Evolutionary conservation across 1,284 basidiomycete genomes (phyloP).

Genomic region (Apiotrichum montevideense): DNA sequence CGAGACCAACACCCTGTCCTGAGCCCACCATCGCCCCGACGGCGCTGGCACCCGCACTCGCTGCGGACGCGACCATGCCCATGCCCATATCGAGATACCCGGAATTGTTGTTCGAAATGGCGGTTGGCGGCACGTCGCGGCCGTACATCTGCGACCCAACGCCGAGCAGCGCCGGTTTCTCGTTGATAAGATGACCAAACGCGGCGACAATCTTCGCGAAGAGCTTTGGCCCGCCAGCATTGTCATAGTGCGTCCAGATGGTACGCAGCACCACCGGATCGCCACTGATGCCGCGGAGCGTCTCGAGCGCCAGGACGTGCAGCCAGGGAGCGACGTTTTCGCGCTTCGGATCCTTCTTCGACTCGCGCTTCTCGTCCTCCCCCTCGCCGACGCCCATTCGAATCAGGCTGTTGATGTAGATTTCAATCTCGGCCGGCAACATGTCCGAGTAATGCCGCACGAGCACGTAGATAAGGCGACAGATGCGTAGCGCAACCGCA

Average conservation of each 20-base stretch:
- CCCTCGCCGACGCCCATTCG: constrained; percentile 66
- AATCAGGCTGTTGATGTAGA: constrained; percentile 75
- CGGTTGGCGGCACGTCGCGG: constrained; percentile 54
- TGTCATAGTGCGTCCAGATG: constrained; percentile 76
- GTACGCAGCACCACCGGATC: constrained; percentile 73
- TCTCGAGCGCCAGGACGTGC: constrained; percentile 83
- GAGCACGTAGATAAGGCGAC: constrained; percentile 85
- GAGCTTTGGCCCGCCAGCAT: constrained; percentile 55
- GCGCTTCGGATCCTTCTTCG: constrained; percentile 7
- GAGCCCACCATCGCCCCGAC: constrained; percentile 65
- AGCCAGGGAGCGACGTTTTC: constrained; percentile 63
- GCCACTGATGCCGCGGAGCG: constrained; percentile 78
- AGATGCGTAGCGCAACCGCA: constrained; percentile 81
- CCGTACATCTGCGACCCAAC: constrained; percentile 72
- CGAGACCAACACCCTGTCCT: constrained; percentile 56
- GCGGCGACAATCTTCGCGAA: constrained; percentile 74
- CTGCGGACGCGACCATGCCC: constrained; percentile 74
- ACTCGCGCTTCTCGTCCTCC: constrained; percentile 31
- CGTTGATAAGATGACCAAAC: constrained; percentile 74
- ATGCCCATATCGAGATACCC: constrained; percentile 62
- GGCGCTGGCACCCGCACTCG: constrained; percentile 67
- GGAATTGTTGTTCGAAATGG: constrained; percentile 21
- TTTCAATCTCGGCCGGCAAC: constrained; percentile 71
- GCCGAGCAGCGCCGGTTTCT: constrained; percentile 77
- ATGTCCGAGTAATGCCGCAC: constrained; percentile 85